phyloP scores from a whole-genome alignment of 208 protist genomes.

The Histomonas meleagridis region DNA sequence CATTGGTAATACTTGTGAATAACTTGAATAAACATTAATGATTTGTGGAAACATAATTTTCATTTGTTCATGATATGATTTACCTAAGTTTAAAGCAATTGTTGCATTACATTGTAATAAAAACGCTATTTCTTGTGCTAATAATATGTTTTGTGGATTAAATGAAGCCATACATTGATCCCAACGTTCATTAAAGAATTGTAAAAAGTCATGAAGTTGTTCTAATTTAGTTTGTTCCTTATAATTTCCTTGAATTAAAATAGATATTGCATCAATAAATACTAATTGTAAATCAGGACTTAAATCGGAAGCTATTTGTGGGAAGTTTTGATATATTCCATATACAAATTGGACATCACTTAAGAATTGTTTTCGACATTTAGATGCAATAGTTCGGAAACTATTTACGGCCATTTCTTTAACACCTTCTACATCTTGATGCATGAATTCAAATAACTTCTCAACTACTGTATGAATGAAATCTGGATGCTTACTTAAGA shows the following conservation, averaged over 20 bases:
- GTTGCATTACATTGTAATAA: neutral
- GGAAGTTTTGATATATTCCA: neutral
- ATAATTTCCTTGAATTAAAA: neutral
- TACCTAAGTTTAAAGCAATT: neutral
- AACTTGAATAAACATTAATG: neutral
- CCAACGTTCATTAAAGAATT: neutral
- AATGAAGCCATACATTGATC: neutral
- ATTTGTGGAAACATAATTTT: neutral
- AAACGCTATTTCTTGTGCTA: neutral
- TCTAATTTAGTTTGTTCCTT: too few relatives aligned
- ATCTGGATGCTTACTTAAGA: neutral
- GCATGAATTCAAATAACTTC: conserved; percentile 20
- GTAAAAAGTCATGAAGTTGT: neutral
- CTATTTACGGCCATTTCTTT: neutral
- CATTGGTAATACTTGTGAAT: neutral
- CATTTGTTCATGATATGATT: neutral
- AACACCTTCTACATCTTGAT: neutral
- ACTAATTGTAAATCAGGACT: neutral
- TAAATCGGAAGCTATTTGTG: neutral
- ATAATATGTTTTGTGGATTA: neutral
- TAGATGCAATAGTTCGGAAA: neutral
- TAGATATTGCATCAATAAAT: neutral
- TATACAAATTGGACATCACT: neutral
- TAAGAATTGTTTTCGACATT: neutral
- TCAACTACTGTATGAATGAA: neutral